Base-by-base conservation (phyloP, 257 asterid species). In the Ophiorrhiza pumila region DNA sequence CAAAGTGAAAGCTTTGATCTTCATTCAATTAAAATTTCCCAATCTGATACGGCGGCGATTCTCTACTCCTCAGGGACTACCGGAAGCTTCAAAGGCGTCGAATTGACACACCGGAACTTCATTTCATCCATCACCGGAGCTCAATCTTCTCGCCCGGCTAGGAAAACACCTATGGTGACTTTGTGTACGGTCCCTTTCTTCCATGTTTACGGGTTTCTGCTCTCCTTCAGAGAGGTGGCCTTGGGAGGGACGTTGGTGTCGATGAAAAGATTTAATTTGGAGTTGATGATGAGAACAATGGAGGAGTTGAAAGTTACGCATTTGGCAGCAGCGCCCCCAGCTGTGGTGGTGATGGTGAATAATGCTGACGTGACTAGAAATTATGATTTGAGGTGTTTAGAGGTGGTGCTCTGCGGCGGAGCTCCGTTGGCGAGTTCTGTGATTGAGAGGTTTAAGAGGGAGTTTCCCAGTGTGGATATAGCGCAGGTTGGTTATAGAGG, bases 11-110 rank as follows among this genome's bases (percentile, higher is more conserved):
- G 43, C 25, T 46, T 43, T 25, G 62, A 18, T 4, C n/a, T 47
- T n/a, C 57, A 22, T 4, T 25, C 29, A 2, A 29, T 25, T 5
- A 45, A 47, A 68, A 27, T 75, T 22, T 58, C 34, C 31, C 90
- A 87, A 59, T 65, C 72, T 27, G 88, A 85, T 59, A 72, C 88
- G 13, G 92, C 92, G 52, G 92, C 87, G 49, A 81, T 89, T 45
- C 71, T 89, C 35, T 89, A 78, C 58, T 89, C 96, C 10, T 87
- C 91, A 5, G 91, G 96, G 43, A 89, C 93, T n/a, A 87, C 90
- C 23, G 96, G 96, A 62, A 68, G 50, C 34, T 83, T 79, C 69
- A 89, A 89, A 55, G 93, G 91, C 37, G 93, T 87, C 52, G 80
- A 67, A 25, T 11, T 87, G 27, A 81, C 85, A 74, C 91, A 85